These are phyloP conservation scores for Ceriops tagal DNA, from an alignment of 345 rosid species.

Conservation along the genomic window DNA sequence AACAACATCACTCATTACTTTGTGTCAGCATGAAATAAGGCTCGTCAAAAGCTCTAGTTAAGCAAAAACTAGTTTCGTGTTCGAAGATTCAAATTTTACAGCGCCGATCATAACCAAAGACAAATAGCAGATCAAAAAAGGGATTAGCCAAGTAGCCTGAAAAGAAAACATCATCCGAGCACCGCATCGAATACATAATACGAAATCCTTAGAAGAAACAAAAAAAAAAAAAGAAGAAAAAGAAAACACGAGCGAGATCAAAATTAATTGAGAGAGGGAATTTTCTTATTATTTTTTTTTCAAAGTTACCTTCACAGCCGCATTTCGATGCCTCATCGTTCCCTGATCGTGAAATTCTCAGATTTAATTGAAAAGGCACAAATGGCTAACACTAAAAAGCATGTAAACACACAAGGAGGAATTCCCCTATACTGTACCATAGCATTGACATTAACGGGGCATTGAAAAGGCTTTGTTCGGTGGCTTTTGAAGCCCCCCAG, in stretches of 20 bases:
- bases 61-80: neutral
- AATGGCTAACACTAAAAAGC: neutral
- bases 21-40: neutral
- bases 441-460: constrained; percentile 24
- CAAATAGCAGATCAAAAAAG: neutral
- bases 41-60: neutral
- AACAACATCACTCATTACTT: neutral
- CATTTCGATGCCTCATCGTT: constrained; percentile 29
- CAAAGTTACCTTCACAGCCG: constrained; percentile 48
- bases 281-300: neutral
- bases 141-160: neutral
- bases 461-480: constrained; percentile 31
- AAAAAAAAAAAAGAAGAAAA: neutral
- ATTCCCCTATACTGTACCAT: constrained; percentile 17
- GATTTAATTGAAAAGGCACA: neutral
- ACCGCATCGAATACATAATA: too few species aligned
- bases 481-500: constrained; percentile 36
- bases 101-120: too few species aligned
- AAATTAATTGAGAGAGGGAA: neutral
- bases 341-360: constrained; percentile 36
- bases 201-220: neutral
- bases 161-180: too few species aligned
- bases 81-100: neutral
- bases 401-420: neutral
- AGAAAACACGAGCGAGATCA: neutral